A percentile compares a stretch with the other conserved stretches of the same genome.
These are phyloP conservation scores for Metschnikowia peoriensis DNA, from an alignment of 805 yeast species.

Conservation along the genomic window DNA sequence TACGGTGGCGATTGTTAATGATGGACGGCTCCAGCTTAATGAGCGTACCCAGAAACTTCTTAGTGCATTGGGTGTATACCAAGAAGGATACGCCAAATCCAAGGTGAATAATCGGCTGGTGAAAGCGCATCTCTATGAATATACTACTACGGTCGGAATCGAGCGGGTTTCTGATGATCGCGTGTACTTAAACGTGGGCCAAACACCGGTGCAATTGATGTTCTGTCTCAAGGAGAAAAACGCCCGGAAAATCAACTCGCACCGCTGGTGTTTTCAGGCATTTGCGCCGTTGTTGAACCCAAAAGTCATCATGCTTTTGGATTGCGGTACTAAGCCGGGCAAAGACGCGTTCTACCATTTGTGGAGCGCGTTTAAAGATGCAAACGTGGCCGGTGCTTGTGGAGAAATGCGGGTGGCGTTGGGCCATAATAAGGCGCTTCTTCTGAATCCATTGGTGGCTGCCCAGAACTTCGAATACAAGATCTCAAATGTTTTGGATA, in stretches of 20 bases:
- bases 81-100: slow-evolving; percentile 93
- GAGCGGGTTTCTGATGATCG: slow-evolving; percentile 56
- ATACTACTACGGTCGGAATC: slow-evolving; percentile 88
- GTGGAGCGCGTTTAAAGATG: slow-evolving; percentile 82
- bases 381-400: slow-evolving; percentile 94
- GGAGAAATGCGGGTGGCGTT: slow-evolving; percentile 91
- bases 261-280: slow-evolving; percentile 95
- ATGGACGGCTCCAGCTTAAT: slow-evolving; percentile 84
- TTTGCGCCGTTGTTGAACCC: slow-evolving; percentile 83
- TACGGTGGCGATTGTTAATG: slow-evolving; percentile 85
- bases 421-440: slow-evolving; percentile 49
- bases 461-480: slow-evolving; percentile 97
- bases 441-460: slow-evolving; percentile 86
- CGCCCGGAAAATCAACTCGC: slow-evolving; percentile 88
- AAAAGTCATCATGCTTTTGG: slow-evolving; percentile 76
- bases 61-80: slow-evolving; percentile 87
- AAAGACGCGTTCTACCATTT: slow-evolving; percentile 80
- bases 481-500: slow-evolving; percentile 90
- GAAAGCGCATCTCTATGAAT: slow-evolving; percentile 86
- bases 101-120: slow-evolving; percentile 81
- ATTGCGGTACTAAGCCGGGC: slow-evolving; percentile 93
- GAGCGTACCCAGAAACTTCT: slow-evolving; percentile 76
- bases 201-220: slow-evolving; percentile 79
- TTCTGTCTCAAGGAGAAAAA: slow-evolving; percentile 90
- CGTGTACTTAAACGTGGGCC: slow-evolving; percentile 66